These are phyloP conservation scores for Trichoderma sp. DNA, from an alignment of 2,329 filamentous ascomycete genomes.

Conservation along the genomic window DNA sequence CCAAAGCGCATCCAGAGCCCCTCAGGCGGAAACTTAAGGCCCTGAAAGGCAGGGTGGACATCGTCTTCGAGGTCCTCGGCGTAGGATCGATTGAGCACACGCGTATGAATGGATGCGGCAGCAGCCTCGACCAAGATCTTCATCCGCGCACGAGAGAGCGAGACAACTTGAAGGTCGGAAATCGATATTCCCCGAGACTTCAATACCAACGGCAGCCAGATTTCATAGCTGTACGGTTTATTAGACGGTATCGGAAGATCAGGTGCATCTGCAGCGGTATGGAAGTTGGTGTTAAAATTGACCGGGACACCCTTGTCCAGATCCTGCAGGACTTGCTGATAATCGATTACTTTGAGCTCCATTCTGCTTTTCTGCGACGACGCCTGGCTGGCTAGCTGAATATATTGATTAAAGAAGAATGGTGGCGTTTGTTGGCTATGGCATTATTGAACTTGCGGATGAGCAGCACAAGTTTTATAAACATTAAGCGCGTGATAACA, in stretches of 20 bases:
- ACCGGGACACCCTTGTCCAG: conserved; percentile 19
- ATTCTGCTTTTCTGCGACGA: neutral
- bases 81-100: conserved; percentile 33
- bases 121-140: conserved; percentile 35
- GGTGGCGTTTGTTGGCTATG: neutral
- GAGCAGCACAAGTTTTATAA: neutral
- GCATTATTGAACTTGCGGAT: neutral
- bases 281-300: conserved; percentile 41
- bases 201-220: conserved; percentile 45
- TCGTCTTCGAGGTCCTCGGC: conserved; percentile 38
- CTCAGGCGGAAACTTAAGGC: conserved; percentile 33
- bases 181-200: conserved; percentile 33
- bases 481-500: neutral
- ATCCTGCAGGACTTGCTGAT: conserved; percentile 21
- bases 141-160: conserved; percentile 33
- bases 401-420: neutral
- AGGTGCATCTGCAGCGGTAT: conserved; percentile 35
- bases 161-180: conserved; percentile 33
- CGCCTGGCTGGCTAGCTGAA: neutral
- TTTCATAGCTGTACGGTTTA: conserved; percentile 41
- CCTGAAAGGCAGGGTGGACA: conserved; percentile 30
- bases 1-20: conserved; percentile 47
- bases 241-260: conserved; percentile 34
- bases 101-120: conserved; percentile 35
- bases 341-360: conserved; percentile 23